Evolutionary conservation across 2,329 filamentous ascomycete genomes (phyloP).

Genomic region (Neonectria sp.): DNA sequence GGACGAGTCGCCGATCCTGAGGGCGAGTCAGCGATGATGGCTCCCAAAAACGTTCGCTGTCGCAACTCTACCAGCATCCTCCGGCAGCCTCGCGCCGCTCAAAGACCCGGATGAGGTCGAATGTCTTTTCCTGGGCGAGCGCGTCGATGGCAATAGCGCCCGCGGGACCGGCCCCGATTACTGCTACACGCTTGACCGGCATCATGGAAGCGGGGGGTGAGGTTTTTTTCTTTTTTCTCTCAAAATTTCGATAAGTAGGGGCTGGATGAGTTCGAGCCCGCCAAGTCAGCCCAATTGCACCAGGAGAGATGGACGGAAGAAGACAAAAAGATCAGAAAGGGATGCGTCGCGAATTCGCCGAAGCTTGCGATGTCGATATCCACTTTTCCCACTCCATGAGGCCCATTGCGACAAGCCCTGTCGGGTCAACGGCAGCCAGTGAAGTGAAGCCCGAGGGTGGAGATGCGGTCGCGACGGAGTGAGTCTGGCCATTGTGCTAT

Average conservation of each 20-base stretch:
- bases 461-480: constrained; percentile 2
- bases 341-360: not conserved
- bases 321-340: not conserved
- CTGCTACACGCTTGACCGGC: constrained; percentile 61
- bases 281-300: not conserved
- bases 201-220: constrained; percentile 16
- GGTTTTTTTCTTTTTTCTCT: not conserved
- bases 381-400: constrained; percentile 9
- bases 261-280: not conserved
- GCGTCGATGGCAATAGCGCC: constrained; percentile 74
- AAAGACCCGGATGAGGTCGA: constrained; percentile 73
- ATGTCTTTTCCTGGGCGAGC: constrained; percentile 69
- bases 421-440: constrained; percentile 26
- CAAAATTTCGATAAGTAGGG: not conserved
- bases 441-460: not conserved
- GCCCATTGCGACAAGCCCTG: not conserved
- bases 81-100: constrained; percentile 71
- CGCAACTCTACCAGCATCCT: constrained; percentile 69
- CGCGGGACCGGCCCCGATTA: constrained; percentile 73
- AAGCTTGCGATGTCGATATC: not conserved
- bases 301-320: not conserved
- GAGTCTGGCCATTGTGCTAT: constrained; percentile 12
- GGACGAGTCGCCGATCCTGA: constrained; percentile 58
- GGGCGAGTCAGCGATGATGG: constrained; percentile 5
- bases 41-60: not conserved